Evolutionary conservation across 192 early-diverging fungal genomes (phyloP), one percentile per base, ranked within the genome.

Genomic region (Gaertneriomyces semiglobifer): DNA sequence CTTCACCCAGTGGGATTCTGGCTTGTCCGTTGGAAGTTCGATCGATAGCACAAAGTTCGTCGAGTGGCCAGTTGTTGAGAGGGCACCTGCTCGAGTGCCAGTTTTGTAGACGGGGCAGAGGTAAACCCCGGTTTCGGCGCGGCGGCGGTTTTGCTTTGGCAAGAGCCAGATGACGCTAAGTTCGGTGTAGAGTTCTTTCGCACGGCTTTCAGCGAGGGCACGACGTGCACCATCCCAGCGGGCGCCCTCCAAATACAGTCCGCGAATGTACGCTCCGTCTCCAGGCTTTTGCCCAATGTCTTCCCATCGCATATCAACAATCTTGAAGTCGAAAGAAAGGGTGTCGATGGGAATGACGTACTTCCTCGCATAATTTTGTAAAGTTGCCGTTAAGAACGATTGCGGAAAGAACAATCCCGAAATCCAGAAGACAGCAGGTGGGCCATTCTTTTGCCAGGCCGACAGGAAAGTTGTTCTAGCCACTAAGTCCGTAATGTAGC

Each of bases 71-170:
- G 83, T 85, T 14, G 83, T 85, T 10, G 83, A 85, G 12, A 85
- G 62, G 39, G 53, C 46, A 84, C 82, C 82, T 14, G 83, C 83
- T 68, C 83, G 60, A 3, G 83, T 85, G 8, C 84, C 68, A 8
- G 83, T 85, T 58, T 85, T 85, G 50, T 85, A 85, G 6, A 85
- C 83, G 9, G 83, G 83, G 46, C 81, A 84, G 12, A 85, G 81
- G 64, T 86, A 86, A 11, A 81, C 83, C 9, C 81, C 83, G 4
- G 33, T 54, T 7, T 77, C 75, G 6, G 81, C 77, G 54, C 74
- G 73, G 65, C 79, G 84, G 11, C 83, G 52, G 62, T 85, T 85
- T 6, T 72, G 76, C 51, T 80, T 81, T 48, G 83, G 83, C 12
- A 85, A 66, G 41, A 85, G 42, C 83, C 83, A 85, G 38, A 85